A percentile compares a stretch with the other conserved stretches of the same genome.
Evolutionary conservation across 2,329 filamentous ascomycete genomes (phyloP).

Genomic region (Pyrenophora seminiperda): DNA sequence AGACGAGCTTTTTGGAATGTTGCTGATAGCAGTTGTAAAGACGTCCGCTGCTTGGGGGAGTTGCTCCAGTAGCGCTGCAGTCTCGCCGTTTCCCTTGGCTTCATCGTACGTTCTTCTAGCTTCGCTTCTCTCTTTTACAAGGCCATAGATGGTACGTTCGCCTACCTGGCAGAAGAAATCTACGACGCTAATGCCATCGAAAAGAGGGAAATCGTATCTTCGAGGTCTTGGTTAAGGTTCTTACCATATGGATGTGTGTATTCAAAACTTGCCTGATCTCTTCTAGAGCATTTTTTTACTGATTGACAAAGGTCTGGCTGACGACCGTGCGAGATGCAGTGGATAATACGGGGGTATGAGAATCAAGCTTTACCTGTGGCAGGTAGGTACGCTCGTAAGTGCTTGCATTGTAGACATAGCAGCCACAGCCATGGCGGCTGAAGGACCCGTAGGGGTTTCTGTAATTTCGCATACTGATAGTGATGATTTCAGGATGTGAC

Average conservation of each 20-base stretch:
- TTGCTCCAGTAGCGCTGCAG: constrained; percentile 7
- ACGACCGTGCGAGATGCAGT: constrained; percentile 7
- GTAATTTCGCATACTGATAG: no score
- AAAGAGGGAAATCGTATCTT: constrained; percentile 11
- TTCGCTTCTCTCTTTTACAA: constrained; percentile 10
- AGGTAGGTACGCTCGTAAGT: constrained; percentile 1
- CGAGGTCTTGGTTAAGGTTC: neutral
- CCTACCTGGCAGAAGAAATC: constrained; percentile 9
- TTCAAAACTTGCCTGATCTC: constrained; percentile 1
- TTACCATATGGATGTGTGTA: no score
- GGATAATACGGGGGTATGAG: constrained; percentile 5
- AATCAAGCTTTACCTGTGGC: constrained; percentile 5
- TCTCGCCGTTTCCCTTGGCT: constrained; percentile 4
- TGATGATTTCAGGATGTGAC: no score
- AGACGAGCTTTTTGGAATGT: neutral
- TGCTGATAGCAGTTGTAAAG: constrained; percentile 9
- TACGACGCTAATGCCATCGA: constrained; percentile 11
- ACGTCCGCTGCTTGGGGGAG: constrained; percentile 11
- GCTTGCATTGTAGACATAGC: neutral
- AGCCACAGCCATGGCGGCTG: constrained; percentile 1
- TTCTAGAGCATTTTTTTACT: neutral
- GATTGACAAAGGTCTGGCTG: constrained; percentile 6
- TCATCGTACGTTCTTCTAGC: constrained; percentile 9
- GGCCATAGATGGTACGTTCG: constrained; percentile 8
- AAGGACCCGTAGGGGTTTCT: no score